These are phyloP conservation scores for Acanthamoeba healyi DNA, from an alignment of 208 protist genomes.

Conservation along the genomic window DNA sequence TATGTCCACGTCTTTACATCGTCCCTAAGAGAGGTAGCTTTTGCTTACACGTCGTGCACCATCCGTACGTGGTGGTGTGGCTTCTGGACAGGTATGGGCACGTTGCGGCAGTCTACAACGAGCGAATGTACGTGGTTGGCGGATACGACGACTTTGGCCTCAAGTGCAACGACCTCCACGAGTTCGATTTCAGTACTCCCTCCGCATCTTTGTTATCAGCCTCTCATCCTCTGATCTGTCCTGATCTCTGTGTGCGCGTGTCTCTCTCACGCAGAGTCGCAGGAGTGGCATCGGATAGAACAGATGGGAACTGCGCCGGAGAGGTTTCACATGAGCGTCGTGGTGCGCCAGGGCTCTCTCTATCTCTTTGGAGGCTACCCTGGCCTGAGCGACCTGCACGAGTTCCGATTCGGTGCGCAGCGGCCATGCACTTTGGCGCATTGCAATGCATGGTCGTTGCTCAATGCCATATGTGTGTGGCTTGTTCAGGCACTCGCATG, in stretches of 20 bases:
- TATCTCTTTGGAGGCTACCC: conserved; percentile 74
- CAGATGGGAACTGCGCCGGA: conserved; percentile 49
- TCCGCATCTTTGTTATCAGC: too few species aligned
- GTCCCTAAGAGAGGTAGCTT: too few species aligned
- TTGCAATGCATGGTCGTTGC: too few species aligned
- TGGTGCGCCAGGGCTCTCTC: conserved; percentile 56
- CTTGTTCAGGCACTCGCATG: not conserved
- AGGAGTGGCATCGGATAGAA: conserved; percentile 52
- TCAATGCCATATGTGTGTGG: too few species aligned
- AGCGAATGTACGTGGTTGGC: conserved; percentile 71
- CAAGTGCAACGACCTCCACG: conserved; percentile 74
- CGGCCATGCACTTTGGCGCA: too few species aligned
- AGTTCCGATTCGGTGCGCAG: conserved; percentile 60
- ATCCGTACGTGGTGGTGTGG: not conserved
- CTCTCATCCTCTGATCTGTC: too few species aligned
- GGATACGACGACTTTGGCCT: conserved; percentile 75
- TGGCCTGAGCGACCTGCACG: conserved; percentile 65
- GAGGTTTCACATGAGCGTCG: conserved; percentile 43
- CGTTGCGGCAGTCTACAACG: conserved; percentile 58
- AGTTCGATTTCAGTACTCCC: conserved; percentile 70
- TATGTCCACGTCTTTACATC: too few species aligned
- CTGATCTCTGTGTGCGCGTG: not conserved
- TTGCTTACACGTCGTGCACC: not conserved
- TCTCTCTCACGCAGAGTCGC: not conserved
- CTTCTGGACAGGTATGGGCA: conserved; percentile 16